Evolutionary conservation across 2,329 filamentous ascomycete genomes (phyloP), one percentile per base, ranked within the genome.

Genomic region (Chaetomium sp.): DNA sequence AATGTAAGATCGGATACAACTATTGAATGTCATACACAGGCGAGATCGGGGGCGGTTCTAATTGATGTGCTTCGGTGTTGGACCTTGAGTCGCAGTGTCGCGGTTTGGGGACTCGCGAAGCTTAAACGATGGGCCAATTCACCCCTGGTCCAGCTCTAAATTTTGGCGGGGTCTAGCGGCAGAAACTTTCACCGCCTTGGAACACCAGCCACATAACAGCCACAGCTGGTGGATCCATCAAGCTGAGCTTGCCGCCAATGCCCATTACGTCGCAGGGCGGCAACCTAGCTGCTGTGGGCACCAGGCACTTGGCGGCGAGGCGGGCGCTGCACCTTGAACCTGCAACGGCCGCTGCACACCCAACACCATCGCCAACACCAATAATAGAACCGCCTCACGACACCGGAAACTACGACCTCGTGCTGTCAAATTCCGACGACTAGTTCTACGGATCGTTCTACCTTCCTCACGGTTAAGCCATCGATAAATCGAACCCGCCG

Each of bases 141-240:
- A 51, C 35, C 43, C 10, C 12, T 6, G n/a, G 8, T 35, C 53
- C 10, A 52, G 27, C 53, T 56, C 47, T 55, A 63, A 63, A 65
- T 63, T 65, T 65, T 65, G 63, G 63, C 62, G 63, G 63, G 63
- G 61, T 64, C 42, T 45, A 6, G 53, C 54, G 63, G 63, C 63
- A 65, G 53, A 61, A 65, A 35, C 6, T 0, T 40, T 57, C 27
- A 65, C 61, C 63, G 63, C 61, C 53, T 52, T 57, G 19, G 12
- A 12, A 40, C 45, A 53, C 46, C 50, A 42, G 11, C 40, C 40
- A 42, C 55, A 53, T 51, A 50, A 6, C 11, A 54, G 52, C 58
- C 58, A 57, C 58, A 57, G n/a, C 33, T 34, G 42, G 34, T 32
- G 44, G 55, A 11, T 5, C 37, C 36, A 55, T 52, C 53, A 54